These are phyloP conservation scores for Cantharellus anzutake DNA, from an alignment of 768 basidiomycete species.

Conservation along the genomic window DNA sequence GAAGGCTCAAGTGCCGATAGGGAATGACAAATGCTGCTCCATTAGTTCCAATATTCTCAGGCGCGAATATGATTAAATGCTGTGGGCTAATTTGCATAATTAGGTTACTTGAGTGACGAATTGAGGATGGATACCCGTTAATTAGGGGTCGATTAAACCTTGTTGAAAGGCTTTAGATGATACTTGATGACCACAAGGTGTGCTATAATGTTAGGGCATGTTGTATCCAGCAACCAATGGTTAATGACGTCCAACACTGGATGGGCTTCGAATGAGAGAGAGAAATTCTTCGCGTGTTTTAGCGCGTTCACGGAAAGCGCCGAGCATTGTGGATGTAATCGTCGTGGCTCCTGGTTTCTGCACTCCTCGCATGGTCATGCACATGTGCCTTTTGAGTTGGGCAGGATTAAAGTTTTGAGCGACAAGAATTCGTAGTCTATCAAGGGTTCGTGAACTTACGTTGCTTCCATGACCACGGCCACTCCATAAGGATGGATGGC, in stretches of 20 bases:
- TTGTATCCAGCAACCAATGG: not conserved
- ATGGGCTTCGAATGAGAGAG: conserved; percentile 36
- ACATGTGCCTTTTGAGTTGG: conserved; percentile 50
- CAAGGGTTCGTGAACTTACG: conserved; percentile 31
- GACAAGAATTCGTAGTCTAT: not conserved
- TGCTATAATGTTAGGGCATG: too few relatives aligned
- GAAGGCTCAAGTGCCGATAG: too few relatives aligned
- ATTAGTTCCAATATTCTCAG: too few relatives aligned
- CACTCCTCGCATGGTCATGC: conserved; percentile 99
- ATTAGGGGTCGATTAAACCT: too few relatives aligned
- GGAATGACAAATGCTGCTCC: too few relatives aligned
- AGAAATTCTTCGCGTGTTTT: conserved; percentile 97
- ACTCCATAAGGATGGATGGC: conserved; percentile 96
- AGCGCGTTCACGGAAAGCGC: conserved; percentile 95
- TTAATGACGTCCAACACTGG: conserved; percentile 3
- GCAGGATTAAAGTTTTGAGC: not conserved
- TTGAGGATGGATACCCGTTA: too few relatives aligned
- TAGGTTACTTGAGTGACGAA: too few relatives aligned
- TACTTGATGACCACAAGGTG: too few relatives aligned
- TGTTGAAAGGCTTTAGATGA: too few relatives aligned
- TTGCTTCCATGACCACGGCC: conserved; percentile 98
- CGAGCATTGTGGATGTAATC: conserved; percentile 93
- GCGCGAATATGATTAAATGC: too few relatives aligned
- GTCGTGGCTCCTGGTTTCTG: conserved; percentile 95
- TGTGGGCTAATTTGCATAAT: too few relatives aligned